Percentiles rank a stretch among this genome's conserved stretches.
Conservation (phyloP, 2,329 filamentous ascomycete species). For the Pestalotiopsis fici region DNA sequence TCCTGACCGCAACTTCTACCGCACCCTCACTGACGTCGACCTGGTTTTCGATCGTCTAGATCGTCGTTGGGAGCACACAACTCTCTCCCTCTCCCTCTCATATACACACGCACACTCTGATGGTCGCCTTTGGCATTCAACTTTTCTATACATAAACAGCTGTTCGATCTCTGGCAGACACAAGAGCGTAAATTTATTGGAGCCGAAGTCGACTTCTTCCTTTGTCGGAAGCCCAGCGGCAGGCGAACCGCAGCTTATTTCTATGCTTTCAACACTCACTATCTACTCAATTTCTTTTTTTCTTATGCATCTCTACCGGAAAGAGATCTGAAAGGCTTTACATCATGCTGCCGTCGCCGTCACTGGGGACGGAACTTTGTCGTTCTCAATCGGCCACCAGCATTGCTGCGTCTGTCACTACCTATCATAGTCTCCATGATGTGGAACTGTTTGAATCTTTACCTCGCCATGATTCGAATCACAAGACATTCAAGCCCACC, state of each 20-base stretch:
- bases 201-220: background rate
- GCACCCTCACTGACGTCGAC: background rate
- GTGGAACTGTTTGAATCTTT: constrained; percentile 46
- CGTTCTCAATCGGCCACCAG: constrained; percentile 38
- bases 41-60: background rate
- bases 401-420: constrained; percentile 47
- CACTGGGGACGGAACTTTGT: constrained; percentile 16
- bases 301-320: constrained; percentile 3
- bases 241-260: background rate
- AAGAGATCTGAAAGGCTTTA: background rate
- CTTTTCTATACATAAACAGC: background rate
- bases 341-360: background rate
- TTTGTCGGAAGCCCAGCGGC: background rate
- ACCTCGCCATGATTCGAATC: constrained; percentile 14
- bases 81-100: too few relatives aligned
- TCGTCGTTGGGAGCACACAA: too few relatives aligned
- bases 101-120: background rate
- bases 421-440: constrained; percentile 57
- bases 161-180: background rate
- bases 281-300: background rate
- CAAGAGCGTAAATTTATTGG: background rate
- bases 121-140: background rate
- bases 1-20: background rate
- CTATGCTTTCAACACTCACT: background rate
- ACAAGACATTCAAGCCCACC: constrained; percentile 31